A percentile compares a stretch with the other conserved stretches of the same genome.
Evolutionary conservation across 202 grass and related monocot genomes (phyloP).

Genomic region (Carex sylvatica): DNA sequence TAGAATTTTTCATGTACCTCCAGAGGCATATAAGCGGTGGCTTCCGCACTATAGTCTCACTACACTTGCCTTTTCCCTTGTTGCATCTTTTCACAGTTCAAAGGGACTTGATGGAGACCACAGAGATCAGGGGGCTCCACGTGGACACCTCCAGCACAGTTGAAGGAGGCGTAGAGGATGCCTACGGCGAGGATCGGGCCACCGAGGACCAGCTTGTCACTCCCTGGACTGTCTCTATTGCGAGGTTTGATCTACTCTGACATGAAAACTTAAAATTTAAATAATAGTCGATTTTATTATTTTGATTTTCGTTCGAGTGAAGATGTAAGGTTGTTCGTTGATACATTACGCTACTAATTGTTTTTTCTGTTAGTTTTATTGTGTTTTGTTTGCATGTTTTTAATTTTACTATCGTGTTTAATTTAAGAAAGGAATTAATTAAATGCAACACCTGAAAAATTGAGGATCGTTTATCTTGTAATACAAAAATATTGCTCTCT

Average conservation of each 20-base stretch:
- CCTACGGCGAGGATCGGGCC: constrained; percentile 88
- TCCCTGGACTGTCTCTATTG: constrained; percentile 71
- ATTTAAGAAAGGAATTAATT: background rate
- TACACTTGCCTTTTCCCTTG: background rate
- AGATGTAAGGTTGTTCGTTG: background rate
- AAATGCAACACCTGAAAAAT: background rate
- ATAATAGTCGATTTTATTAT: background rate
- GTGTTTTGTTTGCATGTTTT: background rate
- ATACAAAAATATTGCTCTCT: too few species aligned
- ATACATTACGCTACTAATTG: background rate
- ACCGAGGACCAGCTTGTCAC: constrained; percentile 80
- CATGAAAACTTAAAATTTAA: background rate
- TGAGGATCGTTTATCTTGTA: background rate
- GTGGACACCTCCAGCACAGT: constrained; percentile 32
- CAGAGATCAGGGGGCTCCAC: constrained; percentile 30
- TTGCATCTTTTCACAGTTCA: background rate
- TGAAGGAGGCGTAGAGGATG: constrained; percentile 75
- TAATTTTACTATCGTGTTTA: background rate
- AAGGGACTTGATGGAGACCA: constrained; percentile 3
- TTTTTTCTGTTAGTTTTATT: background rate
- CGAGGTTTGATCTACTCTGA: constrained; percentile 43
- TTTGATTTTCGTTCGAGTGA: background rate
- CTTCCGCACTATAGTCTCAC: background rate
- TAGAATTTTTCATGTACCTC: constrained; percentile 7
- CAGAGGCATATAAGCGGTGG: constrained; percentile 1